Evolutionary conservation across 176 grass and related monocot species (phyloP).

Genomic region (Hyparrhenia diplandra): DNA sequence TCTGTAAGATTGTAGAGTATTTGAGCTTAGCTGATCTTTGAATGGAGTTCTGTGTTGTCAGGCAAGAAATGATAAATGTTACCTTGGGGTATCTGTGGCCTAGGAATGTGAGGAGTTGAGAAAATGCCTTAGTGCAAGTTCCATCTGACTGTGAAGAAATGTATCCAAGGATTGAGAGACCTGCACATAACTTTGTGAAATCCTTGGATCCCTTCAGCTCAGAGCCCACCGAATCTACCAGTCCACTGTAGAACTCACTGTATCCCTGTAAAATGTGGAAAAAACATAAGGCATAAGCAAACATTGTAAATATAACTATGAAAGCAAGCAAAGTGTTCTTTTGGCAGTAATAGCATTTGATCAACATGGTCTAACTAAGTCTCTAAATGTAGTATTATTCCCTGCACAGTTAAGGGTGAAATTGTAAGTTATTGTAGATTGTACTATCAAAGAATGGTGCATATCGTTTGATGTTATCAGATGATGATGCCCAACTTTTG

Average conservation of each 20-base stretch:
- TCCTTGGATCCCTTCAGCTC: slow-evolving; percentile 83
- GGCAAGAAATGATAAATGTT: slow-evolving; percentile 18
- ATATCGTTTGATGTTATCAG: neutral
- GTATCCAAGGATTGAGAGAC: slow-evolving; percentile 82
- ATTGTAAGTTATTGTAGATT: neutral
- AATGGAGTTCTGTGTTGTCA: neutral
- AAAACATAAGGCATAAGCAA: slow-evolving; percentile 15
- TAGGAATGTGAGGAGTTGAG: slow-evolving; percentile 70
- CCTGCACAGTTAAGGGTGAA: neutral
- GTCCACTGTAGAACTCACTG: slow-evolving; percentile 50
- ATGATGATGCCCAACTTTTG: neutral
- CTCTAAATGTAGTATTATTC: slow-evolving; percentile 5
- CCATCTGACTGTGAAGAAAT: slow-evolving; percentile 60
- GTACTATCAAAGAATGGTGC: neutral
- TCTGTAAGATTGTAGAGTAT: slow-evolving; percentile 37
- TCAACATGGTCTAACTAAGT: neutral
- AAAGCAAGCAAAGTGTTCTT: neutral
- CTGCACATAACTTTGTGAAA: slow-evolving; percentile 77
- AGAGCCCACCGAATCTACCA: slow-evolving; percentile 57
- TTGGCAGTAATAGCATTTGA: neutral
- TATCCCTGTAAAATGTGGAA: slow-evolving; percentile 36
- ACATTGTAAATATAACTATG: slow-evolving; percentile 11
- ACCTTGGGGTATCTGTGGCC: slow-evolving; percentile 95
- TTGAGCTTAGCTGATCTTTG: neutral
- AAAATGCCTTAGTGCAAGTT: slow-evolving; percentile 63